A percentile compares a stretch with the other conserved stretches of the same genome.
These are phyloP conservation scores for Pythium scleroteichum DNA, from an alignment of 352 stramenopile species.

Conservation along the genomic window DNA sequence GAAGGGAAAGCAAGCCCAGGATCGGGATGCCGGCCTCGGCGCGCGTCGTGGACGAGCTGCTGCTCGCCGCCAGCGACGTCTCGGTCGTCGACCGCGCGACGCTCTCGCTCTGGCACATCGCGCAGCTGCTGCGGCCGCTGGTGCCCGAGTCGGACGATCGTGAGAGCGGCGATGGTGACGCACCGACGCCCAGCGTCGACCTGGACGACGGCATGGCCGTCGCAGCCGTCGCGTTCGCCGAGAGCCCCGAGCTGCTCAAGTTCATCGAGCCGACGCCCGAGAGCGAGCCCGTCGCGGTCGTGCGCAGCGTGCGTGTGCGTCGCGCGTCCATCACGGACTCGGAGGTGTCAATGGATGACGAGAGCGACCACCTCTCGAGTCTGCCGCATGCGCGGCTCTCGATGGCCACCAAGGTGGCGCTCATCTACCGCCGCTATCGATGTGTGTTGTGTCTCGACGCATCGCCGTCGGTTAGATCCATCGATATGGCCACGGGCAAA, in stretches of 20 bases:
- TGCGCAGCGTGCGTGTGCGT: slow-evolving; percentile 10
- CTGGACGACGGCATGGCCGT: slow-evolving; percentile 76
- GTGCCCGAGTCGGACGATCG: slow-evolving; percentile 30
- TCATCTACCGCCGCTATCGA: slow-evolving; percentile 78
- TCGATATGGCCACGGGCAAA: slow-evolving; percentile 67
- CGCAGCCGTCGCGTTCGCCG: slow-evolving; percentile 43
- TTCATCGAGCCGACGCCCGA: slow-evolving; percentile 1
- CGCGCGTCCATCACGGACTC: slow-evolving; percentile 21
- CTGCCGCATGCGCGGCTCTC: slow-evolving; percentile 37
- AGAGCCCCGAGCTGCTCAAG: neutral
- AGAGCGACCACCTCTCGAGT: slow-evolving; percentile 3
- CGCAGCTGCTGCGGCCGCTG: slow-evolving; percentile 55
- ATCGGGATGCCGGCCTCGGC: too few relatives aligned
- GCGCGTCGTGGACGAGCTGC: slow-evolving; percentile 48
- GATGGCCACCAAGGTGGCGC: slow-evolving; percentile 44
- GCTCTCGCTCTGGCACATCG: slow-evolving; percentile 81
- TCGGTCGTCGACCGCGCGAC: slow-evolving; percentile 71
- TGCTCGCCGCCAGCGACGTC: slow-evolving; percentile 63
- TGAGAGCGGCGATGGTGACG: neutral
- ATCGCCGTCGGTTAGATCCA: slow-evolving; percentile 81
- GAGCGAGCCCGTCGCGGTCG: neutral
- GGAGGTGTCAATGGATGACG: slow-evolving; percentile 20
- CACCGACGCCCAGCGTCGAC: slow-evolving; percentile 28
- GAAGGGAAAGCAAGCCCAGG: neutral
- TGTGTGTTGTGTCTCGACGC: slow-evolving; percentile 85